Conservation (phyloP, 1,139 yeast genomes). For the Taiozyma sp. region DNA sequence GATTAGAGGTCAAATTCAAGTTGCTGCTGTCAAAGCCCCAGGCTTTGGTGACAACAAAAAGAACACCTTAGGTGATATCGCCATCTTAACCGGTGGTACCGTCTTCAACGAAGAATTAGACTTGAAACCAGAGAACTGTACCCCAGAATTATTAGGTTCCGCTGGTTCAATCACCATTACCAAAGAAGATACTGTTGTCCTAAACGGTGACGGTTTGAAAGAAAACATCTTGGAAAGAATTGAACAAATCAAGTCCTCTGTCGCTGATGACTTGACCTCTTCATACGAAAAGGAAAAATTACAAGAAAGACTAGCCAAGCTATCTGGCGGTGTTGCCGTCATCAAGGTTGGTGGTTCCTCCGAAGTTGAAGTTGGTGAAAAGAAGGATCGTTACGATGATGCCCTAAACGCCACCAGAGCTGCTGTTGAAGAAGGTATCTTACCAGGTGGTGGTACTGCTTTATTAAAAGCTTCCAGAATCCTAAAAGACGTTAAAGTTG, state of each 20-base stretch:
- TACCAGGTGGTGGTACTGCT: constrained; percentile 99
- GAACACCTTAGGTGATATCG: constrained; percentile 96
- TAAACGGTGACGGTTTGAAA: constrained; percentile 95
- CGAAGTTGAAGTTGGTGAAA: constrained; percentile 98
- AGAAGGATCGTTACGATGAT: constrained; percentile 99
- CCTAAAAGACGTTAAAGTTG: constrained; percentile 75
- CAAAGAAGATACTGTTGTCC: constrained; percentile 93
- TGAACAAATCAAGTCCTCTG: constrained; percentile 89
- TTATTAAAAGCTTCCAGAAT: constrained; percentile 88
- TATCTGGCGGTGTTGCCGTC: constrained; percentile 99
- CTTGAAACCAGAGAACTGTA: constrained; percentile 94
- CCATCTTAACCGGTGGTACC: constrained; percentile 95
- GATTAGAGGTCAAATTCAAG: constrained; percentile 98
- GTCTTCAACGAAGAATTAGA: constrained; percentile 98
- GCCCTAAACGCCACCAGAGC: constrained; percentile 99
- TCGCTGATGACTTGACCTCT: constrained; percentile 71
- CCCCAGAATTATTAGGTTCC: constrained; percentile 87
- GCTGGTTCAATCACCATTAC: constrained; percentile 93
- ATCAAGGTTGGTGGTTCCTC: constrained; percentile 97
- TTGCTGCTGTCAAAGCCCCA: constrained; percentile 98
- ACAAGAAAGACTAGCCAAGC: constrained; percentile 97
- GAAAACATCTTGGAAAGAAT: constrained; percentile 86
- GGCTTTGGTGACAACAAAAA: constrained; percentile 99
- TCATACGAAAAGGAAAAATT: constrained; percentile 97
- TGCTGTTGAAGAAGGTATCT: constrained; percentile 98